Evolutionary conservation across 169 alveolate genomes (phyloP).

Genomic region (Plasmodium billcollinsi): DNA sequence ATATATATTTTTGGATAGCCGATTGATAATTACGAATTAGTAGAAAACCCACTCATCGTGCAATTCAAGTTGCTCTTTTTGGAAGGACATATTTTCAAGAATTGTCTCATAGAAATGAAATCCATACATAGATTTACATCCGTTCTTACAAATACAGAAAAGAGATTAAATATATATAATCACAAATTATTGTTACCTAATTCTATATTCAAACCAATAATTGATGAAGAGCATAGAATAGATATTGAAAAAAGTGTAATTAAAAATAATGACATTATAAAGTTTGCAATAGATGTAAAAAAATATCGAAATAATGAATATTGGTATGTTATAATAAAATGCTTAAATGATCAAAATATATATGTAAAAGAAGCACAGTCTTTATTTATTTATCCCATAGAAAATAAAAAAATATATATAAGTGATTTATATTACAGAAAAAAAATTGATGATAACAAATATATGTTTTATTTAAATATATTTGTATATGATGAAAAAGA

Average conservation of each 20-base stretch:
- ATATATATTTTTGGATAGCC: conserved; percentile 12
- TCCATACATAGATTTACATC: conserved; percentile 42
- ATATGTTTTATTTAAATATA: conserved; percentile 36
- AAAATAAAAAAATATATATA: conserved; percentile 45
- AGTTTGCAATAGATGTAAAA: conserved; percentile 21
- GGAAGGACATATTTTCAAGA: conserved; percentile 26
- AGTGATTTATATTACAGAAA: conserved; percentile 42
- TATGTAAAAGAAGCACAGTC: conserved; percentile 58
- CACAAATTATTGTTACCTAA: conserved; percentile 26
- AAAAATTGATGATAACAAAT: conserved; percentile 3
- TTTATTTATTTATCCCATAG: conserved; percentile 22
- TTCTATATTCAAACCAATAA: conserved; percentile 45
- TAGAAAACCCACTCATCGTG: conserved; percentile 30
- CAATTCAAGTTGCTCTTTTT: conserved; percentile 7
- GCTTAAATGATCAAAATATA: conserved; percentile 19
- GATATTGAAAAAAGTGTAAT: conserved; percentile 13
- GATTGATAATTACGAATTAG: conserved; percentile 8
- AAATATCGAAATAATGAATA: conserved; percentile 43
- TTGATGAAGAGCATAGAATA: conserved; percentile 4
- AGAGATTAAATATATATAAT: conserved; percentile 6
- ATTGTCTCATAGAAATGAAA: conserved; percentile 28
- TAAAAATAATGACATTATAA: conserved; percentile 29
- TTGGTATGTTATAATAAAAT: conserved; percentile 19
- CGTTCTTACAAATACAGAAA: conserved; percentile 37
- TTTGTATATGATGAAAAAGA: conserved; percentile 56